These are phyloP conservation scores for Penicillium sp. DNA, from an alignment of 2,329 filamentous ascomycete species.

Conservation along the genomic window DNA sequence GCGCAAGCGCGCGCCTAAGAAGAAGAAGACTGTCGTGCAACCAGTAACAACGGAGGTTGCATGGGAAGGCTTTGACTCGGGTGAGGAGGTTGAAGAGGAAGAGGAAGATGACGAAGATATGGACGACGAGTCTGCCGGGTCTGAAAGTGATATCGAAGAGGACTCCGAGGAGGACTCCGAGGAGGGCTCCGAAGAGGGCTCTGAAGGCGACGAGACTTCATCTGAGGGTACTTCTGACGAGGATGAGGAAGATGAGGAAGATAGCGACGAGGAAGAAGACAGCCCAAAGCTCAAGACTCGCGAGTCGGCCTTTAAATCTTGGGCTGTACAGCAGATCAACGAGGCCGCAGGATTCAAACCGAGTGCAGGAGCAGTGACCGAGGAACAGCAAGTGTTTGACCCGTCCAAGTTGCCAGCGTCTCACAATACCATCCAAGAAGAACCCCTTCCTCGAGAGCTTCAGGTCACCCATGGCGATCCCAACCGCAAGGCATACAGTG, in stretches of 20 bases:
- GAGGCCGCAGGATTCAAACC: constrained; percentile 69
- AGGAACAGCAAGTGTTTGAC: constrained; percentile 34
- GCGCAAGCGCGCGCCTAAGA: constrained; percentile 63
- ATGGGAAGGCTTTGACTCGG: constrained; percentile 47
- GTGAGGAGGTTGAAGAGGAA: constrained; percentile 39
- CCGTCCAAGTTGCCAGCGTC: constrained; percentile 34
- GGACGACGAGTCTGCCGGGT: constrained; percentile 27
- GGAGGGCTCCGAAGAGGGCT: constrained; percentile 33
- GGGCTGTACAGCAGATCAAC: constrained; percentile 84
- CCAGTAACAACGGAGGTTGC: constrained; percentile 37
- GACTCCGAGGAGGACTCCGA: constrained; percentile 36
- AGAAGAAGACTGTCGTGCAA: constrained; percentile 33
- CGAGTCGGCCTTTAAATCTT: constrained; percentile 79
- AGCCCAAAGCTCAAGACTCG: constrained; percentile 32
- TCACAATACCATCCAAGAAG: constrained; percentile 38
- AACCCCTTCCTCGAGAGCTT: constrained; percentile 41
- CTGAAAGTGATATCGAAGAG: constrained; percentile 25
- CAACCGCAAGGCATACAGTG: constrained; percentile 69
- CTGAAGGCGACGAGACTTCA: constrained; percentile 31
- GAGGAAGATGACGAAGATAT: constrained; percentile 21
- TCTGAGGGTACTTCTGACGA: constrained; percentile 8
- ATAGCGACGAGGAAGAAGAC: constrained; percentile 22
- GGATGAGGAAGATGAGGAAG: constrained; percentile 19
- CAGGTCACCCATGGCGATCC: constrained; percentile 41
- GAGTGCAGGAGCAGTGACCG: constrained; percentile 34